Evolutionary conservation across 1,139 yeast species (phyloP).

Genomic region (Yamadazyma atlantica): DNA sequence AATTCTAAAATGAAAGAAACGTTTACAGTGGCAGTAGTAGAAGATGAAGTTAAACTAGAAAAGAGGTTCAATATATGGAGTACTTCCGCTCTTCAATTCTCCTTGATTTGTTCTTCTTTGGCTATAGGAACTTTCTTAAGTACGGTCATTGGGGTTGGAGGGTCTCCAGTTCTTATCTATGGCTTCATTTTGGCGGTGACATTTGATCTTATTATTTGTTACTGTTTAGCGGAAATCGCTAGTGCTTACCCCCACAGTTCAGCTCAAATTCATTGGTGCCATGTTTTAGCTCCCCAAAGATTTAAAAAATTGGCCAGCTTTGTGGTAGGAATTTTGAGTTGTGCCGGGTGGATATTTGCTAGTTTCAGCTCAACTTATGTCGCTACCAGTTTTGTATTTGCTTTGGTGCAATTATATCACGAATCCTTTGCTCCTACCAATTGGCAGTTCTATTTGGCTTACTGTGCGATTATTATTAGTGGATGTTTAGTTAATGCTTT

Average conservation of each 20-base stretch:
- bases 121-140: slow-evolving; percentile 27
- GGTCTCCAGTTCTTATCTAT: slow-evolving; percentile 24
- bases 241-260: slow-evolving; percentile 30
- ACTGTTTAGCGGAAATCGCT: slow-evolving; percentile 27
- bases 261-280: slow-evolving; percentile 32
- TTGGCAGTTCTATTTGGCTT: slow-evolving; percentile 26
- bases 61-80: slow-evolving; percentile 25
- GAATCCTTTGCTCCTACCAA: slow-evolving; percentile 21
- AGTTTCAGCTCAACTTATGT: slow-evolving; percentile 27
- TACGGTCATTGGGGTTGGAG: slow-evolving; percentile 28
- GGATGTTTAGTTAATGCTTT: slow-evolving; percentile 23
- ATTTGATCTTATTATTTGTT: slow-evolving; percentile 22
- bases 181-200: slow-evolving; percentile 23
- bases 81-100: slow-evolving; percentile 23
- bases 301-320: slow-evolving; percentile 29
- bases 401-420: slow-evolving; percentile 36
- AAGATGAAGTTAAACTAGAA: slow-evolving; percentile 10
- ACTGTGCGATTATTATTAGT: slow-evolving; percentile 16
- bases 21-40: background rate
- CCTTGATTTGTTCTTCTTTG: slow-evolving; percentile 25
- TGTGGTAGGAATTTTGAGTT: slow-evolving; percentile 48
- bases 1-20: background rate
- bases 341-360: slow-evolving; percentile 54
- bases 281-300: slow-evolving; percentile 22
- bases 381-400: slow-evolving; percentile 43